Evolutionary conservation across 305 asterid species (phyloP), one percentile per base, ranked within the genome.

Genomic region (Ilex paraguariensis): DNA sequence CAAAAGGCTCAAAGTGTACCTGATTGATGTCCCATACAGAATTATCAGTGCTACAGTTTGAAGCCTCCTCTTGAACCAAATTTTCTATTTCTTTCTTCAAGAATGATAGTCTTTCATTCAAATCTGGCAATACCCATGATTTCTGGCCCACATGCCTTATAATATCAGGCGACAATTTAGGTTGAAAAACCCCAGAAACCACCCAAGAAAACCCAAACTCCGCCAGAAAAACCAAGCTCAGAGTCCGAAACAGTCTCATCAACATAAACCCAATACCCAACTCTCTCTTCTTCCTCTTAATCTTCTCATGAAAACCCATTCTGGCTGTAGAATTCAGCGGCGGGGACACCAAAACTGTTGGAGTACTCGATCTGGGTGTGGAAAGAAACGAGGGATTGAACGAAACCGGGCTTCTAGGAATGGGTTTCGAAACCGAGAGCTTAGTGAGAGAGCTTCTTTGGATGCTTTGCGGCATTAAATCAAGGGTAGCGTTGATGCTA

Each of bases 401-500:
- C 42, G 73, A 32, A 53, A 87, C 61, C 4, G 93, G 96, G 75
- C 71, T 85, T 71, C 75, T 77, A 10, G 77, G 81, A 64, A 77
- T 59, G 7, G 77, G 81, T 67, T 76, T 77, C 1, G 86, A 59
- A 51, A 69, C 61, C 7, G 88, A 80, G 59, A 44, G 49, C 30
- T 76, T 84, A 1, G 89, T 72, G 48, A 74, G 68, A 2, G 96
- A 71, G 73, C 82, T 82, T 67, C 80, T 73, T 14, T 65, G 73
- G 49, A 54, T 48, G 59, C 80, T 84, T 15, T 65, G 73, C 0
- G 87, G 84, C 72, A 88, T 83, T 78, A 91, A 80, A 78, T 92
- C 97, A 10, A 79, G 95, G 28, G 95, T 85, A 7, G 98, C 92
- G 31, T 85, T 84, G 49, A 87, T 77, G 84, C 97, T 87, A 6